Evolutionary conservation across 768 basidiomycete species (phyloP).

Genomic region (Agrocybe pediades): DNA sequence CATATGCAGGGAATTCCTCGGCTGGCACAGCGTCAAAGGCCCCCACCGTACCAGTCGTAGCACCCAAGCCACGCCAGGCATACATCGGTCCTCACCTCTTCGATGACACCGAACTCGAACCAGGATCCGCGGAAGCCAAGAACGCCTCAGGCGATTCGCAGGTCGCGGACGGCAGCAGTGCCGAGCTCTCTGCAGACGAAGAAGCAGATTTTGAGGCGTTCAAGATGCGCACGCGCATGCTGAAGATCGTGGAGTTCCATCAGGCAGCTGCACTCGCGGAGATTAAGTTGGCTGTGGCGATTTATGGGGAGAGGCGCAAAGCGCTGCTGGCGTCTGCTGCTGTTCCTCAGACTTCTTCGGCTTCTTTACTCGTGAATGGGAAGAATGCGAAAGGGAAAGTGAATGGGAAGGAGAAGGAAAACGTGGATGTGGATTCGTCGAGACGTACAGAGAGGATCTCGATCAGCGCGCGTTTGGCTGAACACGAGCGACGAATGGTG

Average conservation of each 20-base stretch:
- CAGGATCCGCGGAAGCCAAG: background rate
- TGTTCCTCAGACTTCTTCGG: background rate
- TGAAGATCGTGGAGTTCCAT: slow-evolving; percentile 55
- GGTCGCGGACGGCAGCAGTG: background rate
- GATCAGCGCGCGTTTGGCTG: slow-evolving; percentile 31
- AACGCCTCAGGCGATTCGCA: background rate
- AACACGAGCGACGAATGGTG: slow-evolving; percentile 41
- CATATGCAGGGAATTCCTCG: background rate
- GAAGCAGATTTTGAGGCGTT: slow-evolving; percentile 42
- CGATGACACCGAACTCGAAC: slow-evolving; percentile 30
- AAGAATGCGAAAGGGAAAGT: background rate
- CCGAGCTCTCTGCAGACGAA: slow-evolving; percentile 16
- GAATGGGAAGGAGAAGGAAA: background rate
- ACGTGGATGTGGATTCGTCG: background rate
- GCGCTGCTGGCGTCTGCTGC: slow-evolving; percentile 18
- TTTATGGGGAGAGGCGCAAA: slow-evolving; percentile 34
- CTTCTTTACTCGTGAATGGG: background rate
- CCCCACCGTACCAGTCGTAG: slow-evolving; percentile 13
- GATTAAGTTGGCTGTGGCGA: slow-evolving; percentile 38
- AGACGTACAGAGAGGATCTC: slow-evolving; percentile 24
- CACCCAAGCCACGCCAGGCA: slow-evolving; percentile 24
- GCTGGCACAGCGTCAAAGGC: background rate
- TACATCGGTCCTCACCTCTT: slow-evolving; percentile 37
- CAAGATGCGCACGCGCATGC: slow-evolving; percentile 46
- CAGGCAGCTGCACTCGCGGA: slow-evolving; percentile 44